These are phyloP conservation scores for Metschnikowia chrysomelidarum DNA, from an alignment of 805 yeast genomes.

Conservation along the genomic window DNA sequence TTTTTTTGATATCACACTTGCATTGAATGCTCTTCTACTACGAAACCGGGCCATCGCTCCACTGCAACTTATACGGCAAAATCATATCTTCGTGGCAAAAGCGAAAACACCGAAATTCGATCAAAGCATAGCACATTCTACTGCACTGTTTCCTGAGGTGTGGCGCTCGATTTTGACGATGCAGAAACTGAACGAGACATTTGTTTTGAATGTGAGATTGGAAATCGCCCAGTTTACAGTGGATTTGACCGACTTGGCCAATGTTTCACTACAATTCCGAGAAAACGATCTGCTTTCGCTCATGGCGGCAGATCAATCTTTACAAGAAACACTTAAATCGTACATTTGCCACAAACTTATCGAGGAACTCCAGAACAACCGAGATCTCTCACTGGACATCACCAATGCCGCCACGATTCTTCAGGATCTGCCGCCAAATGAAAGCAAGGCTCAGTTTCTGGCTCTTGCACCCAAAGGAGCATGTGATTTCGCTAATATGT, in stretches of 20 bases:
- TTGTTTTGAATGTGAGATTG: conserved; percentile 32
- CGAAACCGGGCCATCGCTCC: conserved; percentile 30
- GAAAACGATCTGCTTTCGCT: conserved; percentile 33
- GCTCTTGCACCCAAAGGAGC: conserved; percentile 1
- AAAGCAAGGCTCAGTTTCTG: conserved; percentile 7
- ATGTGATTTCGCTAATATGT: conserved; percentile 8
- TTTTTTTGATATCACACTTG: conserved; percentile 29
- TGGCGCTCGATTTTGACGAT: conserved; percentile 15
- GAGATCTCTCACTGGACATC: conserved; percentile 15
- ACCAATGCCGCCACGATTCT: conserved; percentile 15
- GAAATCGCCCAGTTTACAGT: conserved; percentile 24
- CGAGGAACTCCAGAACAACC: conserved; percentile 14
- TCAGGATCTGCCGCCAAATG: conserved; percentile 20
- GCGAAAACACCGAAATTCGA: conserved; percentile 5
- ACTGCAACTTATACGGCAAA: conserved; percentile 33
- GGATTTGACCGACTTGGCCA: conserved; percentile 15
- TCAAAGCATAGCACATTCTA: conserved; percentile 4
- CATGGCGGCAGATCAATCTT: conserved; percentile 26
- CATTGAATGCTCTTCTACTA: conserved; percentile 33
- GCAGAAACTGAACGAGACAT: conserved; percentile 25
- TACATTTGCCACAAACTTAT: conserved; percentile 25
- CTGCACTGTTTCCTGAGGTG: conserved; percentile 13
- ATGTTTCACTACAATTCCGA: conserved; percentile 23
- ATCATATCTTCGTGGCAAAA: conserved; percentile 34
- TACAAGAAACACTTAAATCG: conserved; percentile 25